Evolutionary conservation across 495 filamentous ascomycete genomes (phyloP), one percentile per base, ranked within the genome.

Genomic region (Penicillium fimorum): DNA sequence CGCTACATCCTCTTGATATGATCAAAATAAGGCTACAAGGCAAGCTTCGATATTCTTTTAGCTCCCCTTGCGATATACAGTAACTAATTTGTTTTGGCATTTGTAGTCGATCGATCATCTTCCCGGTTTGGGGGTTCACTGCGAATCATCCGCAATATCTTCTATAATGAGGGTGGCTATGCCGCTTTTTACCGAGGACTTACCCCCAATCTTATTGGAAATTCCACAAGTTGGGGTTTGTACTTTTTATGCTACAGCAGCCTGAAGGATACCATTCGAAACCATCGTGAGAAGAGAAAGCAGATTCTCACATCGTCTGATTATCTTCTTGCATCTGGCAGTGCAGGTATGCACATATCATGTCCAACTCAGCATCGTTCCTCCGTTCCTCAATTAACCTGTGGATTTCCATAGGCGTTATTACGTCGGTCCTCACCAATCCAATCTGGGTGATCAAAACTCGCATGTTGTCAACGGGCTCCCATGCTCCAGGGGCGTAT

Each of bases 371-470:
- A 27, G 25, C 20, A 20, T 41, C 9, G 17, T 38, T 11, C 20
- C 11, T 44, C 51, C 5, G 18, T 18, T 50, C 32, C 41, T 20
- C 29, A 7, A 17, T 37, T 35, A 4, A 49, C n/a, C 5, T 25
- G n/a, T 45, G 50, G n/a, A 22, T 9, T 13, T 8, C 11, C 17
- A 4, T 32, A 83, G 85, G 85, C n/a, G 66, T 79, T 30, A 63
- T 88, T 18, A 93, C 91, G 5, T 87, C 90, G 35, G 67, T 92
- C 25, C 75, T 89, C 57, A 97, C 95, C 47, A 99, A 99, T 67
- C 94, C 94, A 5, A 88, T 99, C 65, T 99, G 94, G 94, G 94
- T 99, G 6, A 83, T 99, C 68, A 97, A 97, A 71, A 99, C 94
- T 3, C 89, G 94, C 48, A 97, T 99, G 93, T 77, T 99, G 12